Conservation (phyloP, 352 stramenopile species). For the Phytophthora gonapodyides region DNA sequence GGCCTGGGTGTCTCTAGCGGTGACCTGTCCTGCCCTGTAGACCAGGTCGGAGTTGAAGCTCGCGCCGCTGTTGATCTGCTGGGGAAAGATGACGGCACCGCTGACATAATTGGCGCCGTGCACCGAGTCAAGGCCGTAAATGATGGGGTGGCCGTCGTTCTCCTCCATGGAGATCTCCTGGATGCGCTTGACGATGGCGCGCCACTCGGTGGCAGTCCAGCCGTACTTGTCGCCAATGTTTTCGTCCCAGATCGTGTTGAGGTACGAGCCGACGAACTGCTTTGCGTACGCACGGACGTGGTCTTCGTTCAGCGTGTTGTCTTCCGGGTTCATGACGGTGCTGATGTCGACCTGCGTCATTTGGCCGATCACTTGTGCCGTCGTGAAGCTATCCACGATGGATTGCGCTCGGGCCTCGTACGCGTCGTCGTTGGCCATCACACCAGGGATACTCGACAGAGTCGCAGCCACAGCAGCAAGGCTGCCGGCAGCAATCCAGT, state of each 20-base stretch:
- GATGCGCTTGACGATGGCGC: conserved; percentile 60
- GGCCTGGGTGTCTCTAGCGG: conserved; percentile 79
- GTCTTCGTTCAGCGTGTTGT: conserved; percentile 59
- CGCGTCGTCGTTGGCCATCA: conserved; percentile 11
- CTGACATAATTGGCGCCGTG: conserved; percentile 88
- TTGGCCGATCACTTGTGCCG: conserved; percentile 68
- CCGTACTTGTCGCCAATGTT: conserved; percentile 40
- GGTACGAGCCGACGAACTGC: conserved; percentile 85
- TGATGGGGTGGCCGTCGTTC: conserved; percentile 56
- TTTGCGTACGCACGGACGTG: conserved; percentile 63
- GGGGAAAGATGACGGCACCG: conserved; percentile 78
- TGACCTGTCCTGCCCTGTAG: conserved; percentile 63
- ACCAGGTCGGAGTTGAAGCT: conserved; percentile 86
- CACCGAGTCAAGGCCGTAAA: conserved; percentile 90
- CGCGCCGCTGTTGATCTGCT: conserved; percentile 87
- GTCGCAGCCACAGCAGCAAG: conserved; percentile 7
- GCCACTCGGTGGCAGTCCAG: conserved; percentile 69
- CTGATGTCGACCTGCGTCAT: conserved; percentile 91
- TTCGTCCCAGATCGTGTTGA: conserved; percentile 74
- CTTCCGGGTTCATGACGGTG: conserved; percentile 58
- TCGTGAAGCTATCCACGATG: conserved; percentile 31
- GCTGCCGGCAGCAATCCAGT: conserved; percentile 12
- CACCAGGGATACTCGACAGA: neutral
- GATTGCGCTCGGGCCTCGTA: conserved; percentile 25
- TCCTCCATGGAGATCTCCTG: conserved; percentile 75